These are phyloP conservation scores for Dimargaris cristalligena DNA, from an alignment of 192 early-diverging fungal genomes.

Conservation along the genomic window DNA sequence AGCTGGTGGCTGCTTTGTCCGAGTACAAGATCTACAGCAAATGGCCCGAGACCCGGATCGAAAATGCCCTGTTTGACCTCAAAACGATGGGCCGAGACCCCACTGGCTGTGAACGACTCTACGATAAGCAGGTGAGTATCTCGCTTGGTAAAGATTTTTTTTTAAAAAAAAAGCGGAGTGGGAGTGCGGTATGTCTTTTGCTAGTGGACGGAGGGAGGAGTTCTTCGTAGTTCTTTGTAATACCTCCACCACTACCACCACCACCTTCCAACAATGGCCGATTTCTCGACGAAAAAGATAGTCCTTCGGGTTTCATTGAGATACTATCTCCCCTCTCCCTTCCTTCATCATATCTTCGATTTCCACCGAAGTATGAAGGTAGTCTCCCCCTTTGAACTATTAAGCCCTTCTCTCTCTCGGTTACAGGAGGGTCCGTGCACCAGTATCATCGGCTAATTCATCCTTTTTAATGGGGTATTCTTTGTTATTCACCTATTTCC, in stretches of 20 bases:
- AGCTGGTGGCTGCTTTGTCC: not conserved
- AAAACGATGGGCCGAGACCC: conserved; percentile 10
- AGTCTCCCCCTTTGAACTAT: not conserved
- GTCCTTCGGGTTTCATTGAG: no score
- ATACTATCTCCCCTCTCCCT: not conserved
- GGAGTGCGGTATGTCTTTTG: no score
- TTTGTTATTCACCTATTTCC: no score
- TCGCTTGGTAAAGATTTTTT: no score
- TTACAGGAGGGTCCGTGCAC: not conserved
- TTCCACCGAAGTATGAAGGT: not conserved
- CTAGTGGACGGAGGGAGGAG: no score
- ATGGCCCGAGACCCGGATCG: not conserved
- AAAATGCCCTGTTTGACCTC: not conserved
- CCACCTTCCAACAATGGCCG: no score
- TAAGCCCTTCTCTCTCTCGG: not conserved
- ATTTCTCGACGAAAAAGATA: no score
- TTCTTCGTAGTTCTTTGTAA: no score
- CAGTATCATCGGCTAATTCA: not conserved
- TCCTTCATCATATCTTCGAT: not conserved
- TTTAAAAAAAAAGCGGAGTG: no score
- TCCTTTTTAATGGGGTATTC: not conserved
- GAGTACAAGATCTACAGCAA: not conserved
- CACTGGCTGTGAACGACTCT: conserved; percentile 1
- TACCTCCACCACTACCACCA: no score
- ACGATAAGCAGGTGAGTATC: conserved; percentile 4